Evolutionary conservation across 2,329 filamentous ascomycete genomes (phyloP).

Genomic region (Periconia sp.): DNA sequence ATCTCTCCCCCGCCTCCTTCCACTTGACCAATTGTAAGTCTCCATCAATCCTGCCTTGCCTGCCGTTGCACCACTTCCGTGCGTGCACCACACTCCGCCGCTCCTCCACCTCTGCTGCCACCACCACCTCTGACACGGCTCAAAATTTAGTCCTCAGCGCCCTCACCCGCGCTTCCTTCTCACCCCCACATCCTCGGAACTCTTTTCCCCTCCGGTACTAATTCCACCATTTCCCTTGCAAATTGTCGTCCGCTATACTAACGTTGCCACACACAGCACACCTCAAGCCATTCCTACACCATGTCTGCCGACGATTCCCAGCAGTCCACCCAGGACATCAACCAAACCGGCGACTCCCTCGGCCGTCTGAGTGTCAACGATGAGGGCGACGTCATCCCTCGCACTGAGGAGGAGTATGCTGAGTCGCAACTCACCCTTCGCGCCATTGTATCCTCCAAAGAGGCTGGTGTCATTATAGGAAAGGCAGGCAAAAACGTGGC

Average conservation of each 20-base stretch:
- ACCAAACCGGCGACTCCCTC: constrained; percentile 46
- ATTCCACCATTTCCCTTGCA: constrained; percentile 13
- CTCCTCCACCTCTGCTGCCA: background rate
- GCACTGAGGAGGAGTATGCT: constrained; percentile 96
- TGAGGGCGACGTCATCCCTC: constrained; percentile 78
- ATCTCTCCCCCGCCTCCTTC: constrained; percentile 12
- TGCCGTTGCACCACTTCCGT: constrained; percentile 18
- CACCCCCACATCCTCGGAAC: constrained; percentile 4
- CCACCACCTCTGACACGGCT: constrained; percentile 25
- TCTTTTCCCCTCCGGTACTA: constrained; percentile 6
- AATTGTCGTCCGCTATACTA: constrained; percentile 29
- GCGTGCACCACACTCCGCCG: too few relatives aligned
- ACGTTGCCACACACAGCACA: constrained; percentile 27
- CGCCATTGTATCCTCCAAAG: constrained; percentile 97
- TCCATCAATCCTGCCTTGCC: constrained; percentile 27
- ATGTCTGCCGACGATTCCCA: constrained; percentile 47
- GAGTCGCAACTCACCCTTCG: constrained; percentile 89
- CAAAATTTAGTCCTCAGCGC: constrained; percentile 15
- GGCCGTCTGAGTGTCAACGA: constrained; percentile 45
- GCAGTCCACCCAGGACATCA: constrained; percentile 35
- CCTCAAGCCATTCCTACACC: constrained; percentile 37
- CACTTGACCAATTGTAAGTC: constrained; percentile 29
- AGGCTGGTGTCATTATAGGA: constrained; percentile 98
- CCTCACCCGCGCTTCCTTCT: constrained; percentile 14
- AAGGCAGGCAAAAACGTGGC: constrained; percentile 99